Percentiles rank a stretch among this genome's conserved stretches.
Evolutionary conservation across 352 stramenopile species (phyloP).

Genomic region (Globisporangium alternatum): DNA sequence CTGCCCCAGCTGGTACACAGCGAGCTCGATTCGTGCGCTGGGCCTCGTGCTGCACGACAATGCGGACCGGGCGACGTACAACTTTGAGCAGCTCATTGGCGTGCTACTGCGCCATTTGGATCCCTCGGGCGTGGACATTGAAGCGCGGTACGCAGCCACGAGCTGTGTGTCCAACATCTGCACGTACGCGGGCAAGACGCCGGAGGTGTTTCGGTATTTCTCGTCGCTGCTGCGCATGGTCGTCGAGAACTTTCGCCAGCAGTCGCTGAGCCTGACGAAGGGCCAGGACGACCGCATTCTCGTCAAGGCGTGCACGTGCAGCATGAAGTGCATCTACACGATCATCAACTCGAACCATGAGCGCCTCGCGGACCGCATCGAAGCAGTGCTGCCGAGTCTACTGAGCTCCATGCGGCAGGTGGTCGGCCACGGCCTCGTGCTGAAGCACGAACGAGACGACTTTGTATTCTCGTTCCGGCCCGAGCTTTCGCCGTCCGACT

Average conservation of each 20-base stretch:
- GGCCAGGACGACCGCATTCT: conserved; percentile 73
- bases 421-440: conserved; percentile 57
- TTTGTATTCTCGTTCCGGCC: conserved; percentile 55
- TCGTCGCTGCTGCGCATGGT: conserved; percentile 73
- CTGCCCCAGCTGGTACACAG: conserved; percentile 75
- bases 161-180: conserved; percentile 83
- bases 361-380: conserved; percentile 55
- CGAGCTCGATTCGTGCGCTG: conserved; percentile 63
- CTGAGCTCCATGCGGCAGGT: conserved; percentile 81
- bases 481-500: conserved; percentile 60
- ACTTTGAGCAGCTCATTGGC: conserved; percentile 67
- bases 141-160: conserved; percentile 83
- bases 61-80: conserved; percentile 52
- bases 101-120: conserved; percentile 75
- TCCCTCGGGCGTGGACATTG: conserved; percentile 74
- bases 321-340: conserved; percentile 85
- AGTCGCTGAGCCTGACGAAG: conserved; percentile 58
- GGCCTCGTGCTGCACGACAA: conserved; percentile 78
- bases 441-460: conserved; percentile 51
- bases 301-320: conserved; percentile 81
- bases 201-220: conserved; percentile 70
- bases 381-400: conserved; percentile 51
- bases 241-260: conserved; percentile 84
- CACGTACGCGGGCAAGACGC: conserved; percentile 60
- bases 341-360: conserved; percentile 75